phyloP scores from a whole-genome alignment of 176 grass and related monocot species.

The Dactylis glomerata region DNA sequence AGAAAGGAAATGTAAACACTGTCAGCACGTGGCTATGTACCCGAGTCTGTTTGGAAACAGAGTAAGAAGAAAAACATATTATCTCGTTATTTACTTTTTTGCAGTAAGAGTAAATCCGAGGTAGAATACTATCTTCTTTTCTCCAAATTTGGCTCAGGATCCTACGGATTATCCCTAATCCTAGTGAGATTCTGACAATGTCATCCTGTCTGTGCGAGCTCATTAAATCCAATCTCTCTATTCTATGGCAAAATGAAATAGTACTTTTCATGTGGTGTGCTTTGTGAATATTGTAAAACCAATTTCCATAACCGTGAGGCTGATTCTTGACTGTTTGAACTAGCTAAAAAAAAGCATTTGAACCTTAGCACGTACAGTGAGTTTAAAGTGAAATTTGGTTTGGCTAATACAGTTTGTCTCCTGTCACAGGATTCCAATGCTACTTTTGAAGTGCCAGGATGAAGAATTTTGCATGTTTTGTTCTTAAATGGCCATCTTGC shows the following conservation, averaged over 20 bases:
- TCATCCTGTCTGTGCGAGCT: neutral
- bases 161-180: too few species aligned
- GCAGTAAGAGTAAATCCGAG: too few species aligned
- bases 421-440: neutral
- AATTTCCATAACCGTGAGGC: neutral
- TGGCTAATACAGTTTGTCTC: neutral
- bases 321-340: neutral
- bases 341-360: neutral
- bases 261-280: neutral
- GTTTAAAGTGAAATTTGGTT: neutral
- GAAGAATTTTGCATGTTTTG: neutral
- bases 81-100: too few species aligned
- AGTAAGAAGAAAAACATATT: too few species aligned
- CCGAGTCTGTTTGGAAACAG: too few species aligned
- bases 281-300: neutral
- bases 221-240: neutral
- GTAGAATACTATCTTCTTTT: too few species aligned
- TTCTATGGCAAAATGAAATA: neutral
- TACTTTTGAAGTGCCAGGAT: neutral
- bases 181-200: too few species aligned
- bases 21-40: too few species aligned
- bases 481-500: neutral
- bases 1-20: too few species aligned
- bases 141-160: too few species aligned
- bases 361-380: neutral